Evolutionary conservation across 306 rosid species (phyloP).

Genomic region (Corylus heterophylla): DNA sequence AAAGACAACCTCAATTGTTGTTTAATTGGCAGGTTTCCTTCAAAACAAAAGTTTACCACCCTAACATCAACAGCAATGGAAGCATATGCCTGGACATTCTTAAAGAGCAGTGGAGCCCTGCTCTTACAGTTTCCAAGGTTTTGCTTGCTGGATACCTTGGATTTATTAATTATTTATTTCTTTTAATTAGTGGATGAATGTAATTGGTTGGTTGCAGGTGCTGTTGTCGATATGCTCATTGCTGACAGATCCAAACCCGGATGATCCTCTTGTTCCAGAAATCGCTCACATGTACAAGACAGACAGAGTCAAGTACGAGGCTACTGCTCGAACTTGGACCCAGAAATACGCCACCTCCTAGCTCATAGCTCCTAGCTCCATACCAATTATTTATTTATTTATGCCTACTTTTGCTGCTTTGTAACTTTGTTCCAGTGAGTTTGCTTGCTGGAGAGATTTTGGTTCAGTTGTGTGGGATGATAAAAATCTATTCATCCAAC

Average conservation of each 20-base stretch:
- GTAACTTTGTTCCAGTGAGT: no score
- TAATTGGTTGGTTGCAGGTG: constrained; percentile 36
- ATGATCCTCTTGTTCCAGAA: constrained; percentile 64
- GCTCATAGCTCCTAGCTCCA: no score
- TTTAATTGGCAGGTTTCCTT: constrained; percentile 44
- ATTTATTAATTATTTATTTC: background rate
- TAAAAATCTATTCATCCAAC: no score
- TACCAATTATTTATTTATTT: no score
- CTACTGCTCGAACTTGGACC: constrained; percentile 62
- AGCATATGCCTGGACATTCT: constrained; percentile 61
- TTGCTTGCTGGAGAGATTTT: no score
- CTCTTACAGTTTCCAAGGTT: constrained; percentile 55
- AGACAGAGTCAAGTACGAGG: constrained; percentile 49
- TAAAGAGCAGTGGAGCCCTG: constrained; percentile 63
- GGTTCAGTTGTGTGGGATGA: no score
- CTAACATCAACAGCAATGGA: constrained; percentile 56
- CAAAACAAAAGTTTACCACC: constrained; percentile 54
- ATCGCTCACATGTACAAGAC: constrained; percentile 61
- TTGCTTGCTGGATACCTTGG: background rate
- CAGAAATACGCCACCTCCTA: constrained; percentile 51
- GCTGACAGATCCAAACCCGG: constrained; percentile 67
- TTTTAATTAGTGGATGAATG: no score
- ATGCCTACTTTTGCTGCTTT: no score
- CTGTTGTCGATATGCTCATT: constrained; percentile 61
- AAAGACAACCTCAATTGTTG: no score